Conservation (phyloP, 345 rosid genomes). For the Eucalyptus caleyi region DNA sequence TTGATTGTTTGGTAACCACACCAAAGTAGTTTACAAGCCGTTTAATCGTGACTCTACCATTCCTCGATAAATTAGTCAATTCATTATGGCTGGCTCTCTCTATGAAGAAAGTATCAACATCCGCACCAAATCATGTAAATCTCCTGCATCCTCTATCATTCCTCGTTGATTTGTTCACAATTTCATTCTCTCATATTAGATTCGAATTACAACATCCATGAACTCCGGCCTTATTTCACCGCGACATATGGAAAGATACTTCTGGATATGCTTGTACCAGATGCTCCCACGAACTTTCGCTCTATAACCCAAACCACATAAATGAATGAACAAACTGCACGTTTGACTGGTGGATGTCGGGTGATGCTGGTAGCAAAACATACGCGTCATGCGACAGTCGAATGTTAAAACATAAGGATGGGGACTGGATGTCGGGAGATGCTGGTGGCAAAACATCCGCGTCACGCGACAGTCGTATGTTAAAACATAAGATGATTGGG, state of each 20-base stretch:
- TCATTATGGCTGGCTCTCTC: background rate
- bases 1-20: background rate
- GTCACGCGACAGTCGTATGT: background rate
- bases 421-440: background rate
- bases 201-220: background rate
- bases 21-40: background rate
- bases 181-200: background rate
- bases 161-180: background rate
- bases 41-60: background rate
- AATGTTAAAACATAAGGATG: background rate
- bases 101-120: background rate
- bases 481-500: background rate
- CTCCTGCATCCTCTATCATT: background rate
- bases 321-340: background rate
- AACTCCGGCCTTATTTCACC: background rate
- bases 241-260: background rate
- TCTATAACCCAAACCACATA: background rate
- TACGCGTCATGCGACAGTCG: background rate
- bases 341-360: background rate
- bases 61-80: fast-evolving
- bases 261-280: background rate
- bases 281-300: background rate
- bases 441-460: background rate
- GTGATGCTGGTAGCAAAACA: background rate
- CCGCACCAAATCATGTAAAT: background rate